A percentile compares a stretch with the other conserved stretches of the same genome.
Conservation (phyloP, 139 green algal genomes). For the Chlamydomonas asymmetrica region DNA sequence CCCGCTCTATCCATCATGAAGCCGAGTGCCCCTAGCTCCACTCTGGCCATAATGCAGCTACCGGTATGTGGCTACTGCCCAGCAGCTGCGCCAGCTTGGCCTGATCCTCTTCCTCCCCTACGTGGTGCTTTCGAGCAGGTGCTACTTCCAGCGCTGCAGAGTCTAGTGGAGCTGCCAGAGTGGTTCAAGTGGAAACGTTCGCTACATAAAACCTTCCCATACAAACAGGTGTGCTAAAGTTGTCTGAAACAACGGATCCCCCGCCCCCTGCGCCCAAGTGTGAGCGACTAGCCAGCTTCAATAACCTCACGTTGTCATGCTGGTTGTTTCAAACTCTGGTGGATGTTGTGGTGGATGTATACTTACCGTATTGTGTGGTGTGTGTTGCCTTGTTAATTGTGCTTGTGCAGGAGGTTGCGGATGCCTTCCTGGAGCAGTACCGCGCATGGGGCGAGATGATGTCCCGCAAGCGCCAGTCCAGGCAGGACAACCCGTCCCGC, state of each 20-base stretch:
- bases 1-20: too few relatives aligned
- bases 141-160: slow-evolving; percentile 31
- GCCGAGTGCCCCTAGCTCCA: too few relatives aligned
- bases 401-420: background rate
- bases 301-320: background rate
- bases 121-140: slow-evolving; percentile 13
- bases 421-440: slow-evolving; percentile 4
- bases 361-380: background rate
- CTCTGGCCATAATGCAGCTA: too few relatives aligned
- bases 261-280: too few relatives aligned
- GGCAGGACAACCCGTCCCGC: too few relatives aligned
- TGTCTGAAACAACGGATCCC: too few relatives aligned
- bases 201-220: slow-evolving; percentile 5
- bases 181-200: slow-evolving; percentile 11
- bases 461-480: background rate
- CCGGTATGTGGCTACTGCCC: too few relatives aligned
- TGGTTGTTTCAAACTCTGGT: background rate
- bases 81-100: too few relatives aligned
- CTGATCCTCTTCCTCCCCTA: too few relatives aligned
- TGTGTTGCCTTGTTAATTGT: background rate
- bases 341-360: background rate
- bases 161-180: slow-evolving; percentile 32
- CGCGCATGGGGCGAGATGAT: background rate
- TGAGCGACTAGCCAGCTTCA: background rate
- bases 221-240: slow-evolving; percentile 14